Percentiles rank a stretch among this genome's conserved stretches.
Conservation (phyloP, 2,329 filamentous ascomycete genomes). For the Fusarium sp. region DNA sequence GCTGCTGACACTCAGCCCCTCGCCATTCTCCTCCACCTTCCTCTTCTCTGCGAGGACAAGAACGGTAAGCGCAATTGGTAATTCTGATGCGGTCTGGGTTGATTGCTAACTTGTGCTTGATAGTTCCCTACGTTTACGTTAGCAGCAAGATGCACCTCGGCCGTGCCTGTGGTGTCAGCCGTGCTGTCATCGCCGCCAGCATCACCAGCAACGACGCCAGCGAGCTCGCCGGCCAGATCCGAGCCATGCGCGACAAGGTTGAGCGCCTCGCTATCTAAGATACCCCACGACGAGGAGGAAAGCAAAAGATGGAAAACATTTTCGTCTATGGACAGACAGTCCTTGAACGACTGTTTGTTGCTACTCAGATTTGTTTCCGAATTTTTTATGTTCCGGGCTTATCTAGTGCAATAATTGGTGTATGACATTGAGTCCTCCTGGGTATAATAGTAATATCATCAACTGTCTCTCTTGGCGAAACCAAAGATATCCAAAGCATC, state of each 20-base stretch:
- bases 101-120: constrained; percentile 16
- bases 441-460: constrained; percentile 37
- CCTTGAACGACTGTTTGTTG: background rate
- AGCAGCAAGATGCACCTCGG: constrained; percentile 86
- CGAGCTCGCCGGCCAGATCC: constrained; percentile 88
- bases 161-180: constrained; percentile 87
- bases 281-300: constrained; percentile 32
- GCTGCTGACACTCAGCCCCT: constrained; percentile 89
- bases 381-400: constrained; percentile 14
- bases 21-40: constrained; percentile 88
- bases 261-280: constrained; percentile 92
- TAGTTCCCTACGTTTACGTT: constrained; percentile 71
- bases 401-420: constrained; percentile 29
- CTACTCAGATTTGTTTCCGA: constrained; percentile 20
- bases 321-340: constrained; percentile 20
- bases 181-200: constrained; percentile 85
- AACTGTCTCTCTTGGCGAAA: constrained; percentile 29
- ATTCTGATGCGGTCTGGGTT: background rate
- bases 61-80: constrained; percentile 51
- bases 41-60: constrained; percentile 87
- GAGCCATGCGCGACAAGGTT: constrained; percentile 91
- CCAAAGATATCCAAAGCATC: background rate
- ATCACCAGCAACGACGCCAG: constrained; percentile 94
- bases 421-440: constrained; percentile 23
- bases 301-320: constrained; percentile 22